Conservation (phyloP, 345 rosid species). For the Alliaria petiolata region DNA sequence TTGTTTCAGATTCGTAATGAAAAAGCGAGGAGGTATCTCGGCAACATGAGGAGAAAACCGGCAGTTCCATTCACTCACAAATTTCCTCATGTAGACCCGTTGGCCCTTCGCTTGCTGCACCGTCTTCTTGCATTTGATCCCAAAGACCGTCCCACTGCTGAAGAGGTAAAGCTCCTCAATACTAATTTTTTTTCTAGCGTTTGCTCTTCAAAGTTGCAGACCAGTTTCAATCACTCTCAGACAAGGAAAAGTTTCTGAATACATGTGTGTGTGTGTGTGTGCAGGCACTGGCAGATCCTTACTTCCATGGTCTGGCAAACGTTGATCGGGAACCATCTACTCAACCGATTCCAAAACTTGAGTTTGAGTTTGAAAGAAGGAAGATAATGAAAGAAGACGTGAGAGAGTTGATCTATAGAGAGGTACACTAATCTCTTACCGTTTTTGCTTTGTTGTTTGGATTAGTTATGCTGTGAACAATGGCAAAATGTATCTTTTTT, state of each 20-base stretch:
- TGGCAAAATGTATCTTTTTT: not conserved
- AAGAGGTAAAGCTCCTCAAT: slow-evolving; percentile 45
- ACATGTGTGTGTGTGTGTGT: not conserved
- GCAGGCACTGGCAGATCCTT: slow-evolving; percentile 94
- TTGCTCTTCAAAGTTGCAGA: slow-evolving; percentile 4
- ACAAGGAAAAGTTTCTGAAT: not conserved
- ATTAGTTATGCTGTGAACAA: not conserved
- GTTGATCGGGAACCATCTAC: slow-evolving; percentile 93
- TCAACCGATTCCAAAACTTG: slow-evolving; percentile 88
- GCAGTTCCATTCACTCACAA: slow-evolving; percentile 77
- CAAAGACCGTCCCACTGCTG: slow-evolving; percentile 93
- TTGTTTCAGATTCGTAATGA: slow-evolving; percentile 84
- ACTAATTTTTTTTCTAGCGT: not conserved
- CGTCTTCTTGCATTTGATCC: slow-evolving; percentile 96
- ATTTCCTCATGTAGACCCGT: slow-evolving; percentile 76
- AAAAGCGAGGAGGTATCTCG: slow-evolving; percentile 93
- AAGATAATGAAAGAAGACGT: slow-evolving; percentile 89
- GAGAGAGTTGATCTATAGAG: slow-evolving; percentile 90
- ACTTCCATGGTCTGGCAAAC: slow-evolving; percentile 79
- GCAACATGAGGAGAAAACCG: slow-evolving; percentile 85
- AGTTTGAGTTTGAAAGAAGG: slow-evolving; percentile 98
- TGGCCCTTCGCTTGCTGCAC: slow-evolving; percentile 76
- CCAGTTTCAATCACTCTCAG: not conserved
- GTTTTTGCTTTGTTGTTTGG: not conserved
- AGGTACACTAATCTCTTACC: slow-evolving; percentile 44